Evolutionary conservation across 2,329 filamentous ascomycete genomes (phyloP).

Genomic region (Aspergillus fumigatus): DNA sequence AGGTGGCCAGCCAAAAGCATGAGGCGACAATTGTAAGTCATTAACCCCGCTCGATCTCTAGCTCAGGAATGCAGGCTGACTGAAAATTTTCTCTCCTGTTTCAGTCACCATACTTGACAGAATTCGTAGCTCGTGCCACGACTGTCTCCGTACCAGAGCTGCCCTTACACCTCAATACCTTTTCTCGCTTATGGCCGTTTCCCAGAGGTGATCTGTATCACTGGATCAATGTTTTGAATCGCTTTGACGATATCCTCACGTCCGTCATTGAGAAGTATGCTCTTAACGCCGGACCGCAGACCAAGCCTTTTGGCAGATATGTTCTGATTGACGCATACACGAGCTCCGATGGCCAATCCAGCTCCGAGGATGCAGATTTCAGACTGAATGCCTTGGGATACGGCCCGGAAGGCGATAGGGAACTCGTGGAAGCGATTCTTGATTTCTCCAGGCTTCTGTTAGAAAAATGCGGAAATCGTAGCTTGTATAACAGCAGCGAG

Average conservation of each 20-base stretch:
- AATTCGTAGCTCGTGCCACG: slow-evolving; percentile 70
- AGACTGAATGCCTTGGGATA: slow-evolving; percentile 61
- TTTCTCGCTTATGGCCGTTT: slow-evolving; percentile 90
- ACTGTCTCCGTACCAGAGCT: slow-evolving; percentile 65
- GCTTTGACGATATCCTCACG: slow-evolving; percentile 86
- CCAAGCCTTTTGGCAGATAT: slow-evolving; percentile 60
- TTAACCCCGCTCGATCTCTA: slow-evolving; percentile 8
- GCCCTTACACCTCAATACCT: slow-evolving; percentile 69
- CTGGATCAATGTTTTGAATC: slow-evolving; percentile 92
- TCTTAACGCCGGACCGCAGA: slow-evolving; percentile 75
- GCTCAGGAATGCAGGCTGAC: slow-evolving; percentile 7
- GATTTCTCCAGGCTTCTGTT: slow-evolving; percentile 82
- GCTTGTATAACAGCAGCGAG: slow-evolving; percentile 89
- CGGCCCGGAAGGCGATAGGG: slow-evolving; percentile 69
- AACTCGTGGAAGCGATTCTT: slow-evolving; percentile 74
- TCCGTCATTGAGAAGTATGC: slow-evolving; percentile 75
- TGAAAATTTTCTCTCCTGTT: slow-evolving; percentile 20
- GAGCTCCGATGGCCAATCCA: slow-evolving; percentile 57
- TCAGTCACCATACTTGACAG: slow-evolving; percentile 81
- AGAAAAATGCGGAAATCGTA: slow-evolving; percentile 94
- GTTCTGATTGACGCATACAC: slow-evolving; percentile 42
- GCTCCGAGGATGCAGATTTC: slow-evolving; percentile 49
- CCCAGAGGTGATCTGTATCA: slow-evolving; percentile 94
- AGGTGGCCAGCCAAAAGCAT: slow-evolving; percentile 49
- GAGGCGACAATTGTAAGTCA: slow-evolving; percentile 47